Evolutionary conservation across 768 basidiomycete genomes (phyloP).

Genomic region (Suillus variegatus): DNA sequence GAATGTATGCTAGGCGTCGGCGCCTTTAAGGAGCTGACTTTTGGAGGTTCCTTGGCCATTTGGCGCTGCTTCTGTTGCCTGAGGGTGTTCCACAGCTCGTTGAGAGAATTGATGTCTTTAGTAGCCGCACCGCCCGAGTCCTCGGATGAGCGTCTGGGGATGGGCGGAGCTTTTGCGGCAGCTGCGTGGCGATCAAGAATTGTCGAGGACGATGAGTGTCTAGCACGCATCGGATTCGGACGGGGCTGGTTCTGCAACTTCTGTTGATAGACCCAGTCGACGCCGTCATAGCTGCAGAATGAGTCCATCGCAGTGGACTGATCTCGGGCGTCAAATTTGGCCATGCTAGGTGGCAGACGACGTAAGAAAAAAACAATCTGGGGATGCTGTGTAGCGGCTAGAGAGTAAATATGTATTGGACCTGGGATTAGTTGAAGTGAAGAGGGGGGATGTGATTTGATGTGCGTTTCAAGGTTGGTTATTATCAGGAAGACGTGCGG

Average conservation of each 20-base stretch:
- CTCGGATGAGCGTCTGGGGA: conserved; percentile 16
- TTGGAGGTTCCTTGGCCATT: conserved; percentile 68
- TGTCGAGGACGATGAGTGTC: conserved; percentile 23
- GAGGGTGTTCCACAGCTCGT: conserved; percentile 67
- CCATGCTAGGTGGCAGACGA: conserved; percentile 14
- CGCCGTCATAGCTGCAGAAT: conserved; percentile 35
- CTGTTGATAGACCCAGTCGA: conserved; percentile 25
- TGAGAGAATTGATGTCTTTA: conserved; percentile 39
- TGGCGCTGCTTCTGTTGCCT: conserved; percentile 64
- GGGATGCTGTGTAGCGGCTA: conserved; percentile 17
- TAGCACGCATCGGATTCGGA: conserved; percentile 22
- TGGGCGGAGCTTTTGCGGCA: conserved; percentile 23
- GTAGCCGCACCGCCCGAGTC: conserved; percentile 16
- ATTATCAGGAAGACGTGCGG: conserved; percentile 33
- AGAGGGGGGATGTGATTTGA: conserved; percentile 23
- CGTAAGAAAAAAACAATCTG: conserved; percentile 23
- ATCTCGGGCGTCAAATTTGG: conserved; percentile 24
- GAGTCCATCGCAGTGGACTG: conserved; percentile 33
- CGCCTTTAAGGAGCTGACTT: conserved; percentile 66
- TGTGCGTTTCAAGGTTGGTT: conserved; percentile 23
- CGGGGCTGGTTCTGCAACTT: conserved; percentile 9
- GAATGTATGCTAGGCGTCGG: conserved; percentile 6
- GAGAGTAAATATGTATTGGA: conserved; percentile 18
- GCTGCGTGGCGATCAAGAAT: conserved; percentile 14
- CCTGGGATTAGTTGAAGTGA: conserved; percentile 11